Base-by-base conservation (phyloP, 2,329 filamentous ascomycete genomes). In the Venturiaceae sp. region DNA sequence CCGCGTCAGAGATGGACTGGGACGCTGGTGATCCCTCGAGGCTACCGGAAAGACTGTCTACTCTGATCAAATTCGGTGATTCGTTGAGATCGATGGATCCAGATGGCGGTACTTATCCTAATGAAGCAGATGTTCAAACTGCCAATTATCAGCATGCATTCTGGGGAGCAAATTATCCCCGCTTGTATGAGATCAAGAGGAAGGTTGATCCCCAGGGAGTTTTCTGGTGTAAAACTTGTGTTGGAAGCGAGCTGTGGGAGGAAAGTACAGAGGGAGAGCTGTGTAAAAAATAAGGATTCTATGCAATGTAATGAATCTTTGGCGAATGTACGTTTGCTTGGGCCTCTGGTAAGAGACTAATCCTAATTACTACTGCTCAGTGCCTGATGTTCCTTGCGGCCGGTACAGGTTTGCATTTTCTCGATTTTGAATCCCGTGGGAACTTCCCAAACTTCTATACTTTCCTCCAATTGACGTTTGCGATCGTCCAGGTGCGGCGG, bases 1-100 rank as follows among this genome's bases (percentile, higher is more conserved):
- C 61, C 28, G 52, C 64, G 1, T 56, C 63, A 5, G 58, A 58
- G 13, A 57, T 65, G 23, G 66, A 66, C 46, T 67, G 67, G 58
- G n/a, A 32, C 9, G 44, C 11, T 56, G 9, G 8, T 16, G 30
- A 56, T 34, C 11, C 11, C 13, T 11, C 34, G 9, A 54, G 11
- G 21, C 23, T 54, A 13, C 11, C 21, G 30, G 30, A 54, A 26
- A 9, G 52, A 26, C 34, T 9, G 21, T 13, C 52, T 9, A 34
- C 52, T 9, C 11, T 34, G 52, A 32, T 9, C 11, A 54, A 9
- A 21, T 54, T 54, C 36, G 11, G n/a, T 39, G n/a, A 11, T 11
- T 11, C 53, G 7, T 14, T 56, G 26, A 39, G 34, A 28, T 11
- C 16, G 30, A 14, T 56, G 11, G 53, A 28, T 7, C 55, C 55